A percentile compares a stretch with the other conserved stretches of the same genome.
phyloP scores from a whole-genome alignment of 192 early-diverging fungal genomes.

The Linnemannia exigua region DNA sequence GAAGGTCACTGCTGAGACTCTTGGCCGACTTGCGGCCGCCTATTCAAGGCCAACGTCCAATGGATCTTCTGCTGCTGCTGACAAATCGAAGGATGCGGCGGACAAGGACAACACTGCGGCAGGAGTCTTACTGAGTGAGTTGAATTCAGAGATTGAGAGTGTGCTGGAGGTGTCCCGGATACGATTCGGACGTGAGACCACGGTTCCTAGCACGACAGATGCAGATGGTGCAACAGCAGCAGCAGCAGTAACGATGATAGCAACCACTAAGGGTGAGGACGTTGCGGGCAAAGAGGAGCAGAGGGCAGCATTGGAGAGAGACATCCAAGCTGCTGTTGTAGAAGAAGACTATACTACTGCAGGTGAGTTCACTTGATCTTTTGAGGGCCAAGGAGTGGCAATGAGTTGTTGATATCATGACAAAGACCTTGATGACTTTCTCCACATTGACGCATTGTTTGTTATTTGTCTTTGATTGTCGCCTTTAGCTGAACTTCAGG shows the following conservation, averaged over 20 bases:
- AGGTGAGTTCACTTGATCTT: constrained; percentile 14
- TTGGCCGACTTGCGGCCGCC: neutral
- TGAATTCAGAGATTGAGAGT: constrained; percentile 32
- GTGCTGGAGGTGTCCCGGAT: constrained; percentile 16
- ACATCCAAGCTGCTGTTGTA: constrained; percentile 48
- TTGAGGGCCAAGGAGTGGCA: neutral
- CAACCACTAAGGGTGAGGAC: neutral
- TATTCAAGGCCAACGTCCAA: neutral
- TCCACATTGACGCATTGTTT: neutral
- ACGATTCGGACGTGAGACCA: constrained; percentile 29
- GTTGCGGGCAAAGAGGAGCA: constrained; percentile 1
- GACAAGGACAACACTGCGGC: neutral
- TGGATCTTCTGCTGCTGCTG: neutral
- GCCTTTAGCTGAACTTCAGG: constrained; percentile 36
- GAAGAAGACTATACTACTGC: constrained; percentile 47
- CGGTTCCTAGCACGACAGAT: neutral
- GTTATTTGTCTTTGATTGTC: neutral
- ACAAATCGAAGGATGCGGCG: neutral
- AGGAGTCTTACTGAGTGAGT: constrained; percentile 15
- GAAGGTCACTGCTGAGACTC: neutral
- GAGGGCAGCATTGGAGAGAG: constrained; percentile 19
- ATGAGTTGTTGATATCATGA: neutral
- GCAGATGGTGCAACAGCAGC: neutral
- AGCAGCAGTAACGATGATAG: neutral
- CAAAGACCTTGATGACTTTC: neutral